Conservation (phyloP, 139 green algal genomes). For the Zygnema circumcarinatum region DNA sequence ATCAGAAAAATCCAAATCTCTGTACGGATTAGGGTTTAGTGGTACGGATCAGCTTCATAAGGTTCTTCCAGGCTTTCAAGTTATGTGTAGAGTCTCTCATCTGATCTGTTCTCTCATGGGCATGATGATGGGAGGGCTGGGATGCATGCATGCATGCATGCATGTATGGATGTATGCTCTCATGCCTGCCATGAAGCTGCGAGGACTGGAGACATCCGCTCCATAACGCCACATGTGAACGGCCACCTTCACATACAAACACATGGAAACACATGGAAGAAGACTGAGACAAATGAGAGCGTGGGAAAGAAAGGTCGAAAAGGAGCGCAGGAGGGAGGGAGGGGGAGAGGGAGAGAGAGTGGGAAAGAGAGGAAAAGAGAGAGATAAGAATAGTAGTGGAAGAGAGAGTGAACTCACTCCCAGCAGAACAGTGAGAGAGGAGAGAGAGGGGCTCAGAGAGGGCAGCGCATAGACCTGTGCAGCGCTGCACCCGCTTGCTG, state of each 20-base stretch:
- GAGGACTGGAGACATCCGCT: background rate
- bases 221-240: constrained; percentile 9
- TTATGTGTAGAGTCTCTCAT: too few relatives aligned
- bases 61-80: too few relatives aligned
- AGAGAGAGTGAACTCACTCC: background rate
- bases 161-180: too few relatives aligned
- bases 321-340: background rate
- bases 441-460: constrained; percentile 25
- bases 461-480: constrained; percentile 8
- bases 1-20: too few relatives aligned
- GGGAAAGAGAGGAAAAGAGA: background rate
- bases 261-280: background rate
- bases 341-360: background rate
- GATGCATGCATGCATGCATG: too few relatives aligned
- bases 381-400: background rate
- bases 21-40: too few relatives aligned
- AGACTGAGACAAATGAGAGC: constrained; percentile 3
- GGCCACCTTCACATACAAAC: background rate
- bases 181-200: background rate
- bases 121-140: too few relatives aligned
- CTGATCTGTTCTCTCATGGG: too few relatives aligned
- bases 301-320: background rate
- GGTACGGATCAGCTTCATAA: too few relatives aligned
- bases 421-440: background rate
- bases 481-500: too few relatives aligned